Base-by-base conservation (phyloP, 108 stramenopile genomes). In the Cyclotella kingstonii region DNA sequence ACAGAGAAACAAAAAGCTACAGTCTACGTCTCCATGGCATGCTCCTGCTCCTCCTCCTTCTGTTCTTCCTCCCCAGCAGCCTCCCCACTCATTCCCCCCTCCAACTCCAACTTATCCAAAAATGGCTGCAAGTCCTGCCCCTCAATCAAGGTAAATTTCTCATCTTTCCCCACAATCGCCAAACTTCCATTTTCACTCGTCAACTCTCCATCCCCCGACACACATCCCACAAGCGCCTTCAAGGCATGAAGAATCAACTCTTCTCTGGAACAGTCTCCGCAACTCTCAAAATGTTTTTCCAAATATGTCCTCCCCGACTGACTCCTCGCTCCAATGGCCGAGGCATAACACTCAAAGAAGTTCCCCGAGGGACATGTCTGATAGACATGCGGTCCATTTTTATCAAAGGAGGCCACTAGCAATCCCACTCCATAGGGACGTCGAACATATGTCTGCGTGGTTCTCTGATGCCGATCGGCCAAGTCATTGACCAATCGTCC, bases 341-440 rank as follows among this genome's bases (percentile, higher is more conserved):
- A 77, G 39, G 96, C 97, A 55, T 93, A 81, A 70, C 92, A 97
- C 73, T 99, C 98, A 71, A 90, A 97, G 63, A 96, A 73, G 70
- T 98, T 97, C 28, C 98, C 98, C 39, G 84, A 81, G 27, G 98
- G 98, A 78, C 94, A 95, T 2, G 98, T 98, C 81, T 98, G 93
- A 65, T 89, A 97, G 19, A 98, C 80, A 67, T 96, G 97, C 9
- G 97, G 95, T 6, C 87, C 92, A 40, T 88, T 91, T 60, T 90
- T 59, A 57, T 95, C 91, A 25, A 84, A 70, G 34, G 73, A 73
- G 0, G 89, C 95, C 22, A 99, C 84, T 45, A 99, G 79, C 60
- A 99, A 73, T 22, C 98, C 98, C 21, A 98, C 98, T 7, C 98
- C 98, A 73, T 98, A 99, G 38, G 98, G 98, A 30, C 98, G 76